phyloP scores from a whole-genome alignment of 2,329 filamentous ascomycete genomes.

The Cladophialophora chaetospira region DNA sequence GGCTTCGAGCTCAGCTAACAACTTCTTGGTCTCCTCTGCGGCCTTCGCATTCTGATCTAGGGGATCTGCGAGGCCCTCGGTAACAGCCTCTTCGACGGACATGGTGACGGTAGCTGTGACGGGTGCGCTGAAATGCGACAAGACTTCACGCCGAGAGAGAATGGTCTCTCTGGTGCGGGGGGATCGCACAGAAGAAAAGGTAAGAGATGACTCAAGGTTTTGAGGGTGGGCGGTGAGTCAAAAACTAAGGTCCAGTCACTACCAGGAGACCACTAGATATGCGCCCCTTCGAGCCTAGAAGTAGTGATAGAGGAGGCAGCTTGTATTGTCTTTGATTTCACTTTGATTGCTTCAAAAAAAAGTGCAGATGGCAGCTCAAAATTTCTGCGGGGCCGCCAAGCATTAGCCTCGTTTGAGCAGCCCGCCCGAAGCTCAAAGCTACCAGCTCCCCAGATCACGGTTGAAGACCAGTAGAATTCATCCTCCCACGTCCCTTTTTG shows the following conservation, averaged over 20 bases:
- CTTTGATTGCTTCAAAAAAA: neutral
- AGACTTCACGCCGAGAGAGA: neutral
- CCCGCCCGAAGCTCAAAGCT: no score
- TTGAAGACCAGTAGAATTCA: no score
- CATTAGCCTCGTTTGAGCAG: neutral
- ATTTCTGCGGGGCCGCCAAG: constrained; percentile 6
- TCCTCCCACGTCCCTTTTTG: no score
- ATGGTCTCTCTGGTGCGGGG: neutral
- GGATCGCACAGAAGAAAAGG: neutral
- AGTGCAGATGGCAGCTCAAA: neutral
- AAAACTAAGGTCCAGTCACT: no score
- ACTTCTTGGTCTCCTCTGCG: constrained; percentile 50
- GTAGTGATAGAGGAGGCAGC: no score
- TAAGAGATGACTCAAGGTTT: neutral
- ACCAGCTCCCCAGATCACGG: no score
- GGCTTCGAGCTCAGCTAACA: constrained; percentile 49
- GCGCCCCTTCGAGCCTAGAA: no score
- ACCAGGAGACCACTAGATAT: no score
- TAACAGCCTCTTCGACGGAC: constrained; percentile 31
- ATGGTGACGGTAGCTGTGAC: constrained; percentile 14
- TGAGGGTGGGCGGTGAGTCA: neutral
- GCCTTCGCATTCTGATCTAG: constrained; percentile 43
- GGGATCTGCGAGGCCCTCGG: constrained; percentile 27
- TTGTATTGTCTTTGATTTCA: no score
- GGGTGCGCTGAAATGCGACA: neutral